phyloP scores from a whole-genome alignment of 768 basidiomycete species.

The Psilocybe azurescens region DNA sequence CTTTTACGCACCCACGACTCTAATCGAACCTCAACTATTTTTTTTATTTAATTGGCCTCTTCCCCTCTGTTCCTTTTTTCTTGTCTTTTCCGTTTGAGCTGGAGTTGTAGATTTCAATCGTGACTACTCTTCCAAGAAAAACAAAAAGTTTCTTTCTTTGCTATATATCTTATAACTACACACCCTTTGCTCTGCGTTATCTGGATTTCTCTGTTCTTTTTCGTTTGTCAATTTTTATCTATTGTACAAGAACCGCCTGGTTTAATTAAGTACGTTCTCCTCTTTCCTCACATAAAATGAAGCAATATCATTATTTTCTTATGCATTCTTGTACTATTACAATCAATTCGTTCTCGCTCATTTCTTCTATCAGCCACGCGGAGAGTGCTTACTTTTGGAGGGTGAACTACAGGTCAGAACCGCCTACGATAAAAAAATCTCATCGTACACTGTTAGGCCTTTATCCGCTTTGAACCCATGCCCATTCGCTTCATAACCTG shows the following conservation, averaged over 20 bases:
- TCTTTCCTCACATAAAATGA: neutral
- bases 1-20: neutral
- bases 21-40: neutral
- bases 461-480: too few species aligned
- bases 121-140: too few species aligned
- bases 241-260: neutral
- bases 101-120: too few species aligned
- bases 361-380: too few species aligned
- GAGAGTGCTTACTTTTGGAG: too few species aligned
- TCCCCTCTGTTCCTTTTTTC: neutral
- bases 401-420: too few species aligned
- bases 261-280: constrained; percentile 1
- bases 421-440: too few species aligned
- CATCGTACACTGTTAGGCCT: too few species aligned
- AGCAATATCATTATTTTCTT: constrained; percentile 10
- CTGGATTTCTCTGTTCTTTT: neutral
- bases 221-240: neutral
- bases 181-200: constrained; percentile 2
- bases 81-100: too few species aligned
- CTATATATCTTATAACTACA: neutral
- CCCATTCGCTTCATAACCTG: too few species aligned
- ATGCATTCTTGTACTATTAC: neutral
- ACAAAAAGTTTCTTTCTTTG: neutral
- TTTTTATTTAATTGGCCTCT: neutral
- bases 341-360: neutral